phyloP scores from a whole-genome alignment of 2,329 filamentous ascomycete genomes.

The Phaeophleospora eucalypticola region DNA sequence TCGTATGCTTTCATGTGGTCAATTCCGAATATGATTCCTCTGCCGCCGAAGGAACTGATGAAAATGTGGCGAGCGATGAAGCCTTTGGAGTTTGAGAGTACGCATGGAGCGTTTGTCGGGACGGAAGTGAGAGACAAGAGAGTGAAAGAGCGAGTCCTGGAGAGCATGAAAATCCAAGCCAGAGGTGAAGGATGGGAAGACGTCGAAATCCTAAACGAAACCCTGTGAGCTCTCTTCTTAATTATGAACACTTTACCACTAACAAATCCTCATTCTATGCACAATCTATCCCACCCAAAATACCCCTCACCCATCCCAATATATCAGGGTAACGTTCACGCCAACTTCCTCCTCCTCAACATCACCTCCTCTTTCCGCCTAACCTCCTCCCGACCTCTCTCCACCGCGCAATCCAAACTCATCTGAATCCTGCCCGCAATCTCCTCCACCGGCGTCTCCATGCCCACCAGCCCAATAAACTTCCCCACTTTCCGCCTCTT shows the following conservation, averaged over 20 bases:
- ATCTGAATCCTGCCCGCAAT: conserved; percentile 39
- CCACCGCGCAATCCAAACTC: conserved; percentile 31
- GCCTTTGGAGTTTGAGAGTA: conserved; percentile 58
- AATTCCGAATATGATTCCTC: conserved; percentile 69
- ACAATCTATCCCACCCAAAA: not conserved
- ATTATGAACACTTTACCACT: not conserved
- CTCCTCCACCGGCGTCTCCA: conserved; percentile 51
- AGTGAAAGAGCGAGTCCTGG: conserved; percentile 62
- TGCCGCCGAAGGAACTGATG: conserved; percentile 59
- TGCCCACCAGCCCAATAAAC: conserved; percentile 68
- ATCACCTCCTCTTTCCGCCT: conserved; percentile 32
- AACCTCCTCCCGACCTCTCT: conserved; percentile 30
- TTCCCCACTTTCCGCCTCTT: conserved; percentile 69
- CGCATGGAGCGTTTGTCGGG: conserved; percentile 64
- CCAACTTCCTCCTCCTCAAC: conserved; percentile 32
- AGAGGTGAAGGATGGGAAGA: conserved; percentile 29
- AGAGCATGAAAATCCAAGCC: conserved; percentile 74
- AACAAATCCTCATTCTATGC: not conserved
- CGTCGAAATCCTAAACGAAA: conserved; percentile 26
- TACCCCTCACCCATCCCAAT: not conserved
- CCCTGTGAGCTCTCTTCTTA: conserved; percentile 5
- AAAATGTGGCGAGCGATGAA: conserved; percentile 67
- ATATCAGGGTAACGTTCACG: conserved; percentile 3
- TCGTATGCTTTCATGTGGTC: conserved; percentile 72
- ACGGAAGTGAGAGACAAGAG: conserved; percentile 55